Base-by-base conservation (phyloP, 139 green algal species). In the Raphidocelis subcapitata region DNA sequence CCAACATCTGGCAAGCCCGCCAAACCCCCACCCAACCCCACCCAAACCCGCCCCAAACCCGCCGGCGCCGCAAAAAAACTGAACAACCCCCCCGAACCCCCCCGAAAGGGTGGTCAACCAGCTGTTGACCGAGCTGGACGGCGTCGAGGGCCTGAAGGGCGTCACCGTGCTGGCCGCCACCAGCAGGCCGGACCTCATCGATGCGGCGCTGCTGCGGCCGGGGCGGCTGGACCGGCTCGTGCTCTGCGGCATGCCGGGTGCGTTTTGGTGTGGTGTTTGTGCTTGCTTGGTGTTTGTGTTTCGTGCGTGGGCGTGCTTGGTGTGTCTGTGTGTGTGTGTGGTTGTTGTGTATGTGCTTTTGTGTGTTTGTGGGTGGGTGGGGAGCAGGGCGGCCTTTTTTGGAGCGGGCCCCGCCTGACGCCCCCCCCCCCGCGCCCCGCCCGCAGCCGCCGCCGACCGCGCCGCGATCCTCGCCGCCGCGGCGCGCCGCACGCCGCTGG, bases 121-220 rank as follows among this genome's bases (percentile, higher is more conserved):
- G 88, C 86, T 99, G 70, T 83, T 99, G 51, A 98, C 96, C 3
- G 93, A 98, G 86, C 90, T 99, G 67, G 96, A 99, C 75, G 96
- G 96, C 15, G 93, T 99, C 59, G 91, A 97, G 79, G 88, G 87
- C 24, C 82, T 98, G 44, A 61, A 37, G 21, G 94, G 91, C 3
- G 96, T 99, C 56, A 85, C 82, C 31, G 94, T 99, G 62, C 51
- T 99, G 35, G 96, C 84, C 3, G 96, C 96, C 35, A 98, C 96
- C 31, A 94, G 88, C 24, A 78, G 94, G 24, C 94, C 93, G 1
- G 92, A 97, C 82, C 77, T 95, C 36, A 85, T 98, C 23, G 94
- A 98, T 74, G 79, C 95, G 0, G 95, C 95, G 35, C 86, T 99
- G 79, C 87, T 98, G 65, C 81, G 95, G 28, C 94, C 95, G 23